Evolutionary conservation across 2,329 filamentous ascomycete genomes (phyloP).

Genomic region (Curvularia sp.): DNA sequence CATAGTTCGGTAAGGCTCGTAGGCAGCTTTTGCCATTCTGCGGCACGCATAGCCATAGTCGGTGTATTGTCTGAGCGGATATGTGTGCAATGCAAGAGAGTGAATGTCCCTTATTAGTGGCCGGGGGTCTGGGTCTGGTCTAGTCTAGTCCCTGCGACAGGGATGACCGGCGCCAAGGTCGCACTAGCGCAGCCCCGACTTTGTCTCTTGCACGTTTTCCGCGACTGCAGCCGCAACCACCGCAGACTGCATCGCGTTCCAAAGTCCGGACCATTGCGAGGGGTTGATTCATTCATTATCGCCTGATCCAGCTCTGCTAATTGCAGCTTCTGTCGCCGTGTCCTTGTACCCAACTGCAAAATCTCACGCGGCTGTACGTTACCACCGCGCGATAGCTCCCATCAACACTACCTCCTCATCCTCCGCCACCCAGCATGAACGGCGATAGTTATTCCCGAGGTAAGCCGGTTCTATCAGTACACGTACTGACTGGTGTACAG

Average conservation of each 20-base stretch:
- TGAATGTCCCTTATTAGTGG: constrained; percentile 9
- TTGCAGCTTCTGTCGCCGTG: constrained; percentile 27
- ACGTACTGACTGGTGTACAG: constrained; percentile 49
- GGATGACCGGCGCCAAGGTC: constrained; percentile 27
- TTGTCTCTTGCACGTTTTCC: constrained; percentile 26
- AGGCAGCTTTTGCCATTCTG: constrained; percentile 87
- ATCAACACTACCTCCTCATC: constrained; percentile 10
- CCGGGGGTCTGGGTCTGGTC: constrained; percentile 1
- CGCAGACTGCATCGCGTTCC: constrained; percentile 29
- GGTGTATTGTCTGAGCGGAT: background rate
- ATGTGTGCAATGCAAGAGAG: constrained; percentile 3
- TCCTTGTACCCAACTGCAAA: constrained; percentile 9
- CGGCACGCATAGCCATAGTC: constrained; percentile 59
- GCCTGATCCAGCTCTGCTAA: constrained; percentile 24
- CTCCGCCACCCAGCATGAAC: constrained; percentile 69
- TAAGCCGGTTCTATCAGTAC: constrained; percentile 55
- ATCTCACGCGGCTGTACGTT: constrained; percentile 22
- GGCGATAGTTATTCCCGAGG: constrained; percentile 83
- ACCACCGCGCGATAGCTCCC: constrained; percentile 23
- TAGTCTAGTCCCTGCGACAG: constrained; percentile 16
- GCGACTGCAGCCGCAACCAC: constrained; percentile 21
- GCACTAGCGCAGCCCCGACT: constrained; percentile 27
- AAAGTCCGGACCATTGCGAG: constrained; percentile 22
- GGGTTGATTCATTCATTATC: constrained; percentile 13
- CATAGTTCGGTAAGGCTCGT: constrained; percentile 84